phyloP scores from a whole-genome alignment of 768 basidiomycete species.

The Tephrocybe sp. region DNA sequence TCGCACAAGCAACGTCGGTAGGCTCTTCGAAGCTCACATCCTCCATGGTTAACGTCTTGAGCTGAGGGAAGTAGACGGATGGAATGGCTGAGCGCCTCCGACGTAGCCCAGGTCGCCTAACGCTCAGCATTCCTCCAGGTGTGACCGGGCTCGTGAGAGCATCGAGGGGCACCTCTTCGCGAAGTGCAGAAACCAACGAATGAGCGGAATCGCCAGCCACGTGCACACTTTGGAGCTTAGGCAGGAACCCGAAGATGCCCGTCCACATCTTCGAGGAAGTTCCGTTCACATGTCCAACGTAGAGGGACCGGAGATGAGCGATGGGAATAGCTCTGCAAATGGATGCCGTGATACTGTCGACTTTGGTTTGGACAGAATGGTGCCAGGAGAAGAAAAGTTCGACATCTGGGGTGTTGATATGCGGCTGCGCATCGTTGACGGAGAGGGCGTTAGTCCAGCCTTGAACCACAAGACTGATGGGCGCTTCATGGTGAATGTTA shows the following conservation, averaged over 20 bases:
- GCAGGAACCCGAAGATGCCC: constrained; percentile 25
- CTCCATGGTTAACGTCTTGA: constrained; percentile 25
- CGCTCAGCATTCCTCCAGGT: constrained; percentile 12
- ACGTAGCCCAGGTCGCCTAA: constrained; percentile 14
- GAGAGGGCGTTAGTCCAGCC: constrained; percentile 15
- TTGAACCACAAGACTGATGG: constrained; percentile 13
- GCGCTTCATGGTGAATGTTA: constrained; percentile 14
- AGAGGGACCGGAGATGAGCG: constrained; percentile 24
- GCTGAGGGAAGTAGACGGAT: constrained; percentile 25
- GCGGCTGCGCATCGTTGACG: neutral
- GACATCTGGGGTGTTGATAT: constrained; percentile 7
- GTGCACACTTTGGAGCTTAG: constrained; percentile 24
- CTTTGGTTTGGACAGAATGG: constrained; percentile 9
- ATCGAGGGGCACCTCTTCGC: constrained; percentile 16
- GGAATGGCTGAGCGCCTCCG: constrained; percentile 13
- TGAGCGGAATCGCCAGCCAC: constrained; percentile 21
- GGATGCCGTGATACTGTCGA: constrained; percentile 18
- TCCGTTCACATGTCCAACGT: constrained; percentile 19
- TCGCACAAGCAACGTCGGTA: neutral
- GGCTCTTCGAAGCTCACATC: constrained; percentile 22
- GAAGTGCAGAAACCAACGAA: constrained; percentile 25
- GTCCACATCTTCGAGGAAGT: constrained; percentile 22
- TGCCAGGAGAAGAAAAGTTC: constrained; percentile 27
- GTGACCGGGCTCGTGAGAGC: constrained; percentile 7
- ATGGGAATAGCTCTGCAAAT: constrained; percentile 25